phyloP scores from a whole-genome alignment of 306 rosid genomes.

The Vigna angularis region DNA sequence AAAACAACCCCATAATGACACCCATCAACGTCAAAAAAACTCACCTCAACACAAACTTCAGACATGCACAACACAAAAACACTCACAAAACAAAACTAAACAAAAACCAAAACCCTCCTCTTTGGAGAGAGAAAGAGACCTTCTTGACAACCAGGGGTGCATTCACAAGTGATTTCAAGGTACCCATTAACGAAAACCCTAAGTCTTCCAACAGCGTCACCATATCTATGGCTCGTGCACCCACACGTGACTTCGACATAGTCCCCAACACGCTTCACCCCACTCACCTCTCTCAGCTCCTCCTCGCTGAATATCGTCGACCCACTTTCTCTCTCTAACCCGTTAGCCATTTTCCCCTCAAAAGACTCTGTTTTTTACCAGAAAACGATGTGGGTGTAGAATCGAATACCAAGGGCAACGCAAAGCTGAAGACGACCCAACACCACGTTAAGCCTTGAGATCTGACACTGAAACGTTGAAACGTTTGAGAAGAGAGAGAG shows the following conservation, averaged over 20 bases:
- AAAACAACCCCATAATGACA: slow-evolving; percentile 47
- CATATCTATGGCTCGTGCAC: slow-evolving; percentile 94
- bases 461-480: slow-evolving; percentile 70
- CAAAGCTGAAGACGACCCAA: slow-evolving; percentile 32
- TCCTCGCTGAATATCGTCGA: slow-evolving; percentile 77
- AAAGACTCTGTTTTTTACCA: slow-evolving; percentile 57
- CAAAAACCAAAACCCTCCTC: slow-evolving; percentile 35
- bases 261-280: slow-evolving; percentile 69
- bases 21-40: slow-evolving; percentile 65
- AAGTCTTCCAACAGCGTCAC: slow-evolving; percentile 98
- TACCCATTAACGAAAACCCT: slow-evolving; percentile 94
- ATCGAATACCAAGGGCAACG: slow-evolving; percentile 37
- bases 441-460: slow-evolving; percentile 74
- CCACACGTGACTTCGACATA: slow-evolving; percentile 93
- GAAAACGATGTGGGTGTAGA: slow-evolving; percentile 39
- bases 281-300: slow-evolving; percentile 89
- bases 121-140: slow-evolving; percentile 63
- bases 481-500: slow-evolving; percentile 46
- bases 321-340: slow-evolving; percentile 65
- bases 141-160: slow-evolving; percentile 99
- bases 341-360: slow-evolving; percentile 65
- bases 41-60: slow-evolving; percentile 27
- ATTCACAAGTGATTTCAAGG: slow-evolving; percentile 90
- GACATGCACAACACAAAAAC: slow-evolving; percentile 53
- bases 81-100: background rate